Percentiles rank a stretch among this genome's conserved stretches.
phyloP scores from a whole-genome alignment of 306 rosid species.

The Fagus sylvatica region DNA sequence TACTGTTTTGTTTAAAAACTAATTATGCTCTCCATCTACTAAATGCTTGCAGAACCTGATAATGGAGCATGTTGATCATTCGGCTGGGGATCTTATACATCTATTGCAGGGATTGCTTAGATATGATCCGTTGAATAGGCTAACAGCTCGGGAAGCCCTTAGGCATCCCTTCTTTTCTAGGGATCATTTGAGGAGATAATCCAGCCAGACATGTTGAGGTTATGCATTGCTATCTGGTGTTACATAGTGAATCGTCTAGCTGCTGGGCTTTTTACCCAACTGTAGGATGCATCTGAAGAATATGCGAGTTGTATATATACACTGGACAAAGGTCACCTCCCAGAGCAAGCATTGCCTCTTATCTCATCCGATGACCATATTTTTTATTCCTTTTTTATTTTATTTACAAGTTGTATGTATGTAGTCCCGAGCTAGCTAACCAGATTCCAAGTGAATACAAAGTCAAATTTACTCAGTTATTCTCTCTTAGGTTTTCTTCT shows the following conservation, averaged over 20 bases:
- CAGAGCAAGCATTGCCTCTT: too few relatives aligned
- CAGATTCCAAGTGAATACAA: too few relatives aligned
- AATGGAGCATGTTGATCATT: constrained; percentile 97
- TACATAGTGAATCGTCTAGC: too few relatives aligned
- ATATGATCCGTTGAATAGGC: constrained; percentile 69
- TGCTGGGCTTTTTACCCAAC: too few relatives aligned
- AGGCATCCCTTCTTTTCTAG: constrained; percentile 73
- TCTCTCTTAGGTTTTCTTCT: too few relatives aligned
- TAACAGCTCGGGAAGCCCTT: constrained; percentile 74
- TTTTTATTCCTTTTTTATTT: background rate
- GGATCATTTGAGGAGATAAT: constrained; percentile 56
- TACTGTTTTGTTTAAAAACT: background rate
- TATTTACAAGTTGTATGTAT: background rate
- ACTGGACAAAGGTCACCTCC: too few relatives aligned
- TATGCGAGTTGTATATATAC: too few relatives aligned
- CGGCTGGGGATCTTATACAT: constrained; percentile 88
- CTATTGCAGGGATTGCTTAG: constrained; percentile 84
- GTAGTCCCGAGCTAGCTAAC: too few relatives aligned
- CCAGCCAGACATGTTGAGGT: background rate
- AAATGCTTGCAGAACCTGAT: constrained; percentile 62
- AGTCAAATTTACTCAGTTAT: too few relatives aligned
- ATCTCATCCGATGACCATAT: background rate
- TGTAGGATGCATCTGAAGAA: too few relatives aligned
- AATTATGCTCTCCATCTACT: background rate
- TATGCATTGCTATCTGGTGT: too few relatives aligned